Evolutionary conservation across 805 yeast species (phyloP).

Genomic region (Geotrichum ghanense): DNA sequence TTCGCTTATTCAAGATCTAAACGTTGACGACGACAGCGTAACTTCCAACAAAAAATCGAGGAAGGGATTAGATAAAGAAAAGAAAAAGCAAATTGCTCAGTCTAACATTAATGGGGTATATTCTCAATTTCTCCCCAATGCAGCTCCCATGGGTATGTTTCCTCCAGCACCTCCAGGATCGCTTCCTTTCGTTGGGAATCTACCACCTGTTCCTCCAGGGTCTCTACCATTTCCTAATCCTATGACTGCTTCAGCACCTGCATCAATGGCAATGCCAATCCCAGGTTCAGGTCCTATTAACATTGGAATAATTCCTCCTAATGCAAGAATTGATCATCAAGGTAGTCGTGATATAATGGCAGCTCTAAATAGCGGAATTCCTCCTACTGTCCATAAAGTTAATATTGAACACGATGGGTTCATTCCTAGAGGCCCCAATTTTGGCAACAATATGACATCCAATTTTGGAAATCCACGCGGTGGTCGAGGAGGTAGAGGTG

Average conservation of each 20-base stretch:
- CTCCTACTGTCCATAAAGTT: not conserved
- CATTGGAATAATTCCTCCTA: conserved; percentile 7
- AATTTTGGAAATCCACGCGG: conserved; percentile 13
- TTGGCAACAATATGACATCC: conserved; percentile 7
- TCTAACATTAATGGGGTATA: conserved; percentile 13
- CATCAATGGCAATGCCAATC: conserved; percentile 5
- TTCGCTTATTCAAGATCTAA: not conserved
- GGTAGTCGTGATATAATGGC: conserved; percentile 18
- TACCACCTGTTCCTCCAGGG: conserved; percentile 17
- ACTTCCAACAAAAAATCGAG: not conserved
- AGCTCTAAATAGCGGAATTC: conserved; percentile 10
- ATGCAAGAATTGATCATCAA: conserved; percentile 9
- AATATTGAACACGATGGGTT: conserved; percentile 2
- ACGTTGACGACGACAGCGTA: not conserved
- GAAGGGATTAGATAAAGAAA: not conserved
- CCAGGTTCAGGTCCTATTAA: conserved; percentile 5
- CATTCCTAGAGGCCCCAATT: conserved; percentile 4
- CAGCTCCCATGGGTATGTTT: conserved; percentile 8
- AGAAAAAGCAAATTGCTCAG: conserved; percentile 6
- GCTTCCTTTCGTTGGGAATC: not conserved
- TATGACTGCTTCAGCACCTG: conserved; percentile 14
- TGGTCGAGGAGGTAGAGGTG: conserved; percentile 14
- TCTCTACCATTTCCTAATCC: conserved; percentile 17
- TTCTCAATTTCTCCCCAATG: conserved; percentile 12
- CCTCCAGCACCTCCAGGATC: conserved; percentile 10